Base-by-base conservation (phyloP, 768 basidiomycete species). In the Russula lepida region DNA sequence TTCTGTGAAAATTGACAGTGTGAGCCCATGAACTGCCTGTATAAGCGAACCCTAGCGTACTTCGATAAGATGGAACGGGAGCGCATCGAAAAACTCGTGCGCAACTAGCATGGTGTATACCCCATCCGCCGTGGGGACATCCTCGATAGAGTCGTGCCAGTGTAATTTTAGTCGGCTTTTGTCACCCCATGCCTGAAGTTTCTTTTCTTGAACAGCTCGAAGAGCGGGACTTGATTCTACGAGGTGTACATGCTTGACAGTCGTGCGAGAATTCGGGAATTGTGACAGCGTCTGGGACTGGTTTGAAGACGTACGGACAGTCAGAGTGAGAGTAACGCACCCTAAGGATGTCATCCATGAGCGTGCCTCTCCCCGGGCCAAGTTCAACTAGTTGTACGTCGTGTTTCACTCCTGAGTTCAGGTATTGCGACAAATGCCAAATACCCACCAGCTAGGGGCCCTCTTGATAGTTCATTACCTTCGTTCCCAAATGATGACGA, bases 81-180 rank as follows among this genome's bases (percentile, higher is more conserved):
- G 78, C 0, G 95, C 95, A 70, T 98, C 97, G 64, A 99, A 98
- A 74, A 98, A 95, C 69, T 98, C 97, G 72, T 99, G 95, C 0
- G 97, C 97, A 17, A 98, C 75, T 25, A 97, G 71, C 77, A 97
- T 84, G 0, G 93, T 94, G 71, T 85, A 98, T 53, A 72, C 70
- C 11, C 76, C 74, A 19, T 77, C 67, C 62, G 76, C 75, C 3
- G 69, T 73, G 0, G 79, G 73, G 1, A 99, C 73, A 19, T 92
- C 84, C 41, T 87, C 82, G 19, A 97, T 73, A 0, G 82, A 77
- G 57, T 88, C 80, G 66, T 88, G 81, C 93, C 94, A 98, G 1
- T 78, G 68, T 43, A 92, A 58, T 3, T 73, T 54, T 63, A 78
- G 74, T 13, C 74, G 73, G 7, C 67, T 65, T 32, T 58, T 69